Conservation (phyloP, 306 rosid species). For the Clitoria ternatea region DNA sequence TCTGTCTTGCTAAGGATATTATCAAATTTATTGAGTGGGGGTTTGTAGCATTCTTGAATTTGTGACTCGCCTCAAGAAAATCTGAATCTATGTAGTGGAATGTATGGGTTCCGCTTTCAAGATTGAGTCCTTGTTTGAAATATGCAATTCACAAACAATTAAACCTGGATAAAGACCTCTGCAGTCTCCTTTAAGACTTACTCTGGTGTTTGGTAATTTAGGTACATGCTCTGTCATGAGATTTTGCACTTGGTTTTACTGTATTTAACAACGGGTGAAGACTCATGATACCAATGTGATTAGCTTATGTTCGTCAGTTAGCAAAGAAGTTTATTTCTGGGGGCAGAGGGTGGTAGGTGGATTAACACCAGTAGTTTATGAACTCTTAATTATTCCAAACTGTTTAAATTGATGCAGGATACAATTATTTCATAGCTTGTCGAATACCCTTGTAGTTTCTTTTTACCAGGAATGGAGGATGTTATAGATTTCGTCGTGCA, state of each 20-base stretch:
- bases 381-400: not conserved
- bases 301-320: not conserved
- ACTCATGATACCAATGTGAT: not conserved
- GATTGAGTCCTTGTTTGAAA: not conserved
- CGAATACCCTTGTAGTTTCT: not conserved
- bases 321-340: not conserved
- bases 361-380: not conserved
- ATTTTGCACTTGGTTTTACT: not conserved
- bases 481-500: not conserved
- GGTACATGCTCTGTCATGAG: not conserved
- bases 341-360: too few relatives aligned
- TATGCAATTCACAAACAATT: slow-evolving; percentile 6
- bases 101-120: not conserved
- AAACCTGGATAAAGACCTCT: not conserved
- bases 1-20: not conserved
- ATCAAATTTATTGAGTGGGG: not conserved
- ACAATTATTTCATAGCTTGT: not conserved
- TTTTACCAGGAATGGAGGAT: not conserved
- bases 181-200: not conserved
- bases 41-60: not conserved
- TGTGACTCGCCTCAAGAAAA: not conserved
- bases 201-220: not conserved
- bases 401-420: not conserved
- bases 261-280: not conserved
- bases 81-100: not conserved